Percentiles rank a stretch among this genome's conserved stretches.
Evolutionary conservation across 169 alveolate genomes (phyloP).

Genomic region (Plasmodium relictum): DNA sequence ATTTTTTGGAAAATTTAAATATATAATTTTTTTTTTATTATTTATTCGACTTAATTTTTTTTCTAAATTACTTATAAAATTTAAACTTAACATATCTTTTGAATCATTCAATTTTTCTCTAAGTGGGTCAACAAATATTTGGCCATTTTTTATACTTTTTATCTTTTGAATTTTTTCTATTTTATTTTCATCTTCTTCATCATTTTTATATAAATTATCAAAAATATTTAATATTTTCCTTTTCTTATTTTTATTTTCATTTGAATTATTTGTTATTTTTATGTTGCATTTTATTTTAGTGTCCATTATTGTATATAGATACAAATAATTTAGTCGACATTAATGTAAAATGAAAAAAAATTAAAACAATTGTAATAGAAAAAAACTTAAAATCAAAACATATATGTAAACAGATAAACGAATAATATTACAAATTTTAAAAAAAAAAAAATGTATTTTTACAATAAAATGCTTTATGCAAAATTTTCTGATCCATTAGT

Average conservation of each 20-base stretch:
- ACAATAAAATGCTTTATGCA: no score
- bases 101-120: background rate
- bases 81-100: constrained; percentile 5
- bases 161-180: constrained; percentile 25
- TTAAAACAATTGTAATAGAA: background rate
- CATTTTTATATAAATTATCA: background rate
- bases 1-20: constrained; percentile 40
- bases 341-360: background rate
- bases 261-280: constrained; percentile 5
- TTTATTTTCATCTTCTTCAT: constrained; percentile 11
- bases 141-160: constrained; percentile 44
- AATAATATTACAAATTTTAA: background rate
- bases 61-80: constrained; percentile 40
- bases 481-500: no score
- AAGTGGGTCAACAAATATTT: constrained; percentile 11
- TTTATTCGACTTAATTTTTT: constrained; percentile 48
- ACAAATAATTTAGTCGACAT: background rate
- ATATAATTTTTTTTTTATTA: constrained; percentile 39
- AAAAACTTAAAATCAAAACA: no score
- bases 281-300: constrained; percentile 20
- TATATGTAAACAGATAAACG: no score
- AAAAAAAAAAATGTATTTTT: no score
- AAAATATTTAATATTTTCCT: constrained; percentile 10
- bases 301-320: constrained; percentile 3
- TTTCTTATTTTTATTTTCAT: constrained; percentile 1